phyloP scores from a whole-genome alignment of 1,284 basidiomycete genomes.

The Cryptococcus deneoformans region DNA sequence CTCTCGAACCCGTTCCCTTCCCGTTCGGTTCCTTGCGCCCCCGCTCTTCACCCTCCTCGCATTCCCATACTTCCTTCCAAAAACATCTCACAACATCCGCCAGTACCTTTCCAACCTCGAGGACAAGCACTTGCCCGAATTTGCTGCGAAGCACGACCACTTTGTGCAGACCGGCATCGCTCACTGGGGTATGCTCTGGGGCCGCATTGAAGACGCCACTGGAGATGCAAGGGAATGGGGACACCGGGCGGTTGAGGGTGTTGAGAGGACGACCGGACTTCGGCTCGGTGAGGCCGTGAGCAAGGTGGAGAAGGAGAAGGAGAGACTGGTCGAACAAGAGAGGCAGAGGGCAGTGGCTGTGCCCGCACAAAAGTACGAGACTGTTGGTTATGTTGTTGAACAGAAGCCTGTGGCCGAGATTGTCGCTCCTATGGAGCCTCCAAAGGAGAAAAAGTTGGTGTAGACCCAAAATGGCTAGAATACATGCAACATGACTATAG shows the following conservation, averaged over 20 bases:
- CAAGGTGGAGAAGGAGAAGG: constrained; percentile 31
- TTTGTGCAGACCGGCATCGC: constrained; percentile 63
- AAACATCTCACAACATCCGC: constrained; percentile 66
- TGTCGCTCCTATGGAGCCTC: constrained; percentile 27
- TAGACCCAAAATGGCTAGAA: constrained; percentile 10
- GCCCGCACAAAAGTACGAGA: constrained; percentile 21
- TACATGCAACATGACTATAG: constrained; percentile 1
- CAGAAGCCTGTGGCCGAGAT: constrained; percentile 46
- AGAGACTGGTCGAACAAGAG: constrained; percentile 2
- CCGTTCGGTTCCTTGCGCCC: constrained; percentile 69
- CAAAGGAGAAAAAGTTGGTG: constrained; percentile 21
- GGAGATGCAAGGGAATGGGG: constrained; percentile 45
- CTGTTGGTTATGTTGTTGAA: constrained; percentile 44
- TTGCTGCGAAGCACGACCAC: constrained; percentile 66
- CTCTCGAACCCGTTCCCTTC: constrained; percentile 67
- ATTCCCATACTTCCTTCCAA: constrained; percentile 73
- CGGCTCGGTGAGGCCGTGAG: constrained; percentile 65
- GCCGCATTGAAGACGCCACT: constrained; percentile 52
- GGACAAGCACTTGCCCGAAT: constrained; percentile 62
- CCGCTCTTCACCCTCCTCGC: constrained; percentile 65
- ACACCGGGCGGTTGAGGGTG: constrained; percentile 55
- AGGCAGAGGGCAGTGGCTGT: constrained; percentile 9
- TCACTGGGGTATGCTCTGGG: constrained; percentile 56
- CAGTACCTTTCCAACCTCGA: constrained; percentile 68
- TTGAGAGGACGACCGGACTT: constrained; percentile 69